phyloP scores from a whole-genome alignment of 768 basidiomycete species.

The Sarcomyxa edulis region DNA sequence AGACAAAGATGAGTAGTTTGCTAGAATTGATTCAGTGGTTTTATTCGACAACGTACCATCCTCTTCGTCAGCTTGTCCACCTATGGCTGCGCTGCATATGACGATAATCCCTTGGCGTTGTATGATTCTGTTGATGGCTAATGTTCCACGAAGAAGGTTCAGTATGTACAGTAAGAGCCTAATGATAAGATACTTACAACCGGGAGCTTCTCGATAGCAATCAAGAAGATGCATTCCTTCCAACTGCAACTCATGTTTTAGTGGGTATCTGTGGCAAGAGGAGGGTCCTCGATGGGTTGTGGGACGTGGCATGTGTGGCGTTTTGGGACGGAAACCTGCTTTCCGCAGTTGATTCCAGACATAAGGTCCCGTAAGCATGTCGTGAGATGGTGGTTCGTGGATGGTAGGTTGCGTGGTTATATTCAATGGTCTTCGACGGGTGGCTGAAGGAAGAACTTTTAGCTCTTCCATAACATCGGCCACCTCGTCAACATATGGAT shows the following conservation, averaged over 20 bases:
- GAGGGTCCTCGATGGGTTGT: no score
- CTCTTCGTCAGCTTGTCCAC: conserved; percentile 32
- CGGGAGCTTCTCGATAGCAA: conserved; percentile 38
- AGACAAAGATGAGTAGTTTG: conserved; percentile 1
- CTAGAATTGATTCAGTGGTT: conserved; percentile 4
- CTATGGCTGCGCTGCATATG: conserved; percentile 40
- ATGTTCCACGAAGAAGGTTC: conserved; percentile 4
- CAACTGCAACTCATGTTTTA: conserved; percentile 11
- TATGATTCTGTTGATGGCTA: conserved; percentile 49
- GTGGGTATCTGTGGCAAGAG: no score
- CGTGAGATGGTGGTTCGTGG: no score
- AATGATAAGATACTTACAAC: conserved; percentile 26
- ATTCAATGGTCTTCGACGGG: no score
- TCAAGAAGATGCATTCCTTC: conserved; percentile 13
- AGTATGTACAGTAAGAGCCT: neutral
- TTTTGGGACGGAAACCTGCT: no score
- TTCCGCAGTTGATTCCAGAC: no score
- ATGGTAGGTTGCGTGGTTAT: no score
- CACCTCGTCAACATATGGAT: no score
- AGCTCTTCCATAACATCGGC: no score
- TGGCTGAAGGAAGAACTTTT: no score
- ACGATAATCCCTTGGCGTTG: conserved; percentile 38
- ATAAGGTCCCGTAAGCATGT: no score
- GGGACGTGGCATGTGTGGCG: no score
- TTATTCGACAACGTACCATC: conserved; percentile 15